Base-by-base conservation (phyloP, 768 basidiomycete genomes). In the Pisolithus tinctorius region DNA sequence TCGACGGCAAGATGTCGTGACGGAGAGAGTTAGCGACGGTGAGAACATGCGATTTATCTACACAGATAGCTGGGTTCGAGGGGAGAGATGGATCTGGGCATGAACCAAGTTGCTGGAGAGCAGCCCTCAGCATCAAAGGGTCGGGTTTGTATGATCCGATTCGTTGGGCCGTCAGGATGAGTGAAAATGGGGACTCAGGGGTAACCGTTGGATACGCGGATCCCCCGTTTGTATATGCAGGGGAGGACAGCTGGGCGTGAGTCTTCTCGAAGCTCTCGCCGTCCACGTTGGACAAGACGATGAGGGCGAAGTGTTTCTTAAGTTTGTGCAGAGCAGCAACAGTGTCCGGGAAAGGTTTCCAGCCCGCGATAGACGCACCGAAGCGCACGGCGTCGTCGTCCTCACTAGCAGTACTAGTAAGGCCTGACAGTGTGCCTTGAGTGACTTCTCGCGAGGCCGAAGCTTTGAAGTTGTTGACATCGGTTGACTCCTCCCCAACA, bases 201-300 rank as follows among this genome's bases (percentile, higher is more conserved):
- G 70, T 71, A 34, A 66, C 60, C 25, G 75, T 73, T 0, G 68
- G 77, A 49, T 76, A 74, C 71, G 49, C 65, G 13, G 63, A 58
- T 6, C 50, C 54, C 14, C 50, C 51, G 34, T 34, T 13, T 20
- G 20, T 20, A 43, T 55, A 42, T 49, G 46, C 46, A 0, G 44
- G n/a, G 27, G 49, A 45, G 53, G 57, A 57, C 38, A 88, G 77
- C 45, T 73, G 72, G 17, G 69, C 66, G 44, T 82, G 81, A 0
- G 85, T 88, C 55, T 74, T 68, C 3, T 75, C 69, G 61, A 88
- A 86, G 30, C 84, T 83, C 23, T 58, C 61, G 51, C 75, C 75
- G 56, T 90, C 87, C 60, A 89, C 82, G 64, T 90, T 89, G 57
- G 86, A 88, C 37, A 89, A 74, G 5, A 88, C 83, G 53, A 82